Evolutionary conservation across 441 rosid genomes (phyloP).

Genomic region (Erodium chrysanthum): DNA sequence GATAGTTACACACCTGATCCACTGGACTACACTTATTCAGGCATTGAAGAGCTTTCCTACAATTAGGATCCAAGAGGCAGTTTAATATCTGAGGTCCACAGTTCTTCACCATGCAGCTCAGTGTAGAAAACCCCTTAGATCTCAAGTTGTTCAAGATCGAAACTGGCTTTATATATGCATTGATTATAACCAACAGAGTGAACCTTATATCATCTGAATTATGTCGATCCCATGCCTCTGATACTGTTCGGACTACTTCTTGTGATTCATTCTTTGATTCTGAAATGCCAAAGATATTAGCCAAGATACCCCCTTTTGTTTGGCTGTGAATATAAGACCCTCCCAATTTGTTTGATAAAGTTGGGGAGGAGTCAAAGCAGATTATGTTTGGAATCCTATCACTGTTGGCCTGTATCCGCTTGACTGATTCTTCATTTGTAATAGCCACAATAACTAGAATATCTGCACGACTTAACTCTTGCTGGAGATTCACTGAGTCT

Average conservation of each 20-base stretch:
- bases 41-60: constrained; percentile 87
- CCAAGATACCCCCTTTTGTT: constrained; percentile 24
- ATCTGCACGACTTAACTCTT: constrained; percentile 41
- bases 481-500: constrained; percentile 20
- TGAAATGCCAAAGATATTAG: constrained; percentile 23
- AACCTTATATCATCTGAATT: constrained; percentile 83
- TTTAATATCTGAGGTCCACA: constrained; percentile 73
- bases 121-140: constrained; percentile 75
- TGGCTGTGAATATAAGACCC: constrained; percentile 35
- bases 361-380: constrained; percentile 48
- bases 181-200: constrained; percentile 64
- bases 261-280: constrained; percentile 28
- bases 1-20: constrained; percentile 81
- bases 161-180: constrained; percentile 70
- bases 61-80: constrained; percentile 69
- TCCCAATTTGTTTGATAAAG: constrained; percentile 47
- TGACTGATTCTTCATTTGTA: constrained; percentile 35
- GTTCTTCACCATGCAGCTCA: constrained; percentile 68
- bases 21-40: constrained; percentile 83
- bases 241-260: constrained; percentile 49
- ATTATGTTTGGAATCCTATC: constrained; percentile 39
- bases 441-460: constrained; percentile 52
- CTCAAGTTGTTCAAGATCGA: constrained; percentile 62
- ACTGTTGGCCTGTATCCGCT: constrained; percentile 48
- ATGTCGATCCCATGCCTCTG: constrained; percentile 66